A percentile compares a stretch with the other conserved stretches of the same genome.
phyloP scores from a whole-genome alignment of 345 rosid genomes.

The Boechera stricta region DNA sequence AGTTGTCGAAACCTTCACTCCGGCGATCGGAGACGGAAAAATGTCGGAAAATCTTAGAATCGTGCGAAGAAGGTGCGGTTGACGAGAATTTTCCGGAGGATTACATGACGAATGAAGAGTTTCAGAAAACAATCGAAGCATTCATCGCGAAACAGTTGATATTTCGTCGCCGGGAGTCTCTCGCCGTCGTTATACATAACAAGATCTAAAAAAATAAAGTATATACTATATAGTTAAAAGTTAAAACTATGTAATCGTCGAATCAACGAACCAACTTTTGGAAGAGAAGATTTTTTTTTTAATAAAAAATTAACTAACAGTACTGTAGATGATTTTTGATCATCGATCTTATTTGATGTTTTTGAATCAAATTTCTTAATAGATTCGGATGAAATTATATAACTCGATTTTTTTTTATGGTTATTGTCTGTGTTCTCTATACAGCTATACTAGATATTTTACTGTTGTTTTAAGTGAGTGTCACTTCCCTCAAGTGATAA shows the following conservation, averaged over 20 bases:
- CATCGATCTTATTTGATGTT: conserved; percentile 20
- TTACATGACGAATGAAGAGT: conserved; percentile 72
- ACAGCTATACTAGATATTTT: no score
- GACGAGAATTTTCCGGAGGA: conserved; percentile 41
- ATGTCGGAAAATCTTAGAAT: conserved; percentile 23
- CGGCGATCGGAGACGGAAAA: conserved; percentile 64
- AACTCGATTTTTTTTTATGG: neutral
- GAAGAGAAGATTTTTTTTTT: neutral
- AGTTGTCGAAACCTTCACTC: conserved; percentile 39
- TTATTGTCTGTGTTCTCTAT: no score
- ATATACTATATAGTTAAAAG: neutral
- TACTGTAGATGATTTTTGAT: neutral
- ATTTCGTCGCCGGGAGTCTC: conserved; percentile 55
- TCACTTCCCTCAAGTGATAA: conserved; percentile 26
- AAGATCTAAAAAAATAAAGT: neutral
- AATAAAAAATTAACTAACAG: neutral
- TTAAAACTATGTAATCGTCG: neutral
- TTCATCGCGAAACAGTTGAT: conserved; percentile 70
- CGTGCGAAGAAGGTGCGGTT: neutral
- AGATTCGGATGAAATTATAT: conserved; percentile 16
- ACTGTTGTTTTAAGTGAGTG: conserved; percentile 20
- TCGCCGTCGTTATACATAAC: conserved; percentile 44
- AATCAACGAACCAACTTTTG: conserved; percentile 23
- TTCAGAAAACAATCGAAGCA: conserved; percentile 67
- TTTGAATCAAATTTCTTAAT: conserved; percentile 24